Evolutionary conservation across 2,329 filamentous ascomycete species (phyloP), one percentile per base, ranked within the genome.

Genomic region (Fusarium avenaceum): DNA sequence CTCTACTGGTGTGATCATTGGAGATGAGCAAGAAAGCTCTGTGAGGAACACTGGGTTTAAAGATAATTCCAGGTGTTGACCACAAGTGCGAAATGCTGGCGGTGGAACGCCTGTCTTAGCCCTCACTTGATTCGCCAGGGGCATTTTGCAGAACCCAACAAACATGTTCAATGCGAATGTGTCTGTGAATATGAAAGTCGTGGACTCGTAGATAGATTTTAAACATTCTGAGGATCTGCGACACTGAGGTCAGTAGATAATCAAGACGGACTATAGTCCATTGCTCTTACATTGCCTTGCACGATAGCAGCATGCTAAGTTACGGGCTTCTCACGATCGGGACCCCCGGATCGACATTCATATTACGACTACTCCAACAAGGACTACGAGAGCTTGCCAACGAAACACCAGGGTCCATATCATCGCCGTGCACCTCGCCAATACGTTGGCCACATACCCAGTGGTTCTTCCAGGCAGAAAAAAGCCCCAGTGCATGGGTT

Each of bases 171-270:
- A n/a, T 19, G 60, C 55, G 17, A 11, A 24, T 1, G 19, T 24
- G 6, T 63, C 55, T 17, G 44, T 63, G 8, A 59, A 63, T 9
- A 63, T 46, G 15, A 63, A 63, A 1, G 44, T 50, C 9, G 13
- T 46, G 2, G 49, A 59, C 9, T 46, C 32, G 6, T 59, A 63
- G 9, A 59, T 53, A 17, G 55, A 59, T 32, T 45, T 17, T 4
- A 59, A 15, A 19, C 44, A 63, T 42, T 63, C 59, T 10, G 22
- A 49, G 39, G 55, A 54, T 20, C 59, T 63, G 32, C 6, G 13
- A 9, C 14, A 43, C 5, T 6, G 5, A 3, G 15, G 17, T 46
- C 4, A 56, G 51, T 6, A 26, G 15, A 4, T 17, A 20, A 26
- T 17, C 8, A 8, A 19, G n/a, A 17, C 2, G 15, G 7, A 6